phyloP scores from a whole-genome alignment of 2,329 filamentous ascomycete genomes.

The Penicillium sp. region DNA sequence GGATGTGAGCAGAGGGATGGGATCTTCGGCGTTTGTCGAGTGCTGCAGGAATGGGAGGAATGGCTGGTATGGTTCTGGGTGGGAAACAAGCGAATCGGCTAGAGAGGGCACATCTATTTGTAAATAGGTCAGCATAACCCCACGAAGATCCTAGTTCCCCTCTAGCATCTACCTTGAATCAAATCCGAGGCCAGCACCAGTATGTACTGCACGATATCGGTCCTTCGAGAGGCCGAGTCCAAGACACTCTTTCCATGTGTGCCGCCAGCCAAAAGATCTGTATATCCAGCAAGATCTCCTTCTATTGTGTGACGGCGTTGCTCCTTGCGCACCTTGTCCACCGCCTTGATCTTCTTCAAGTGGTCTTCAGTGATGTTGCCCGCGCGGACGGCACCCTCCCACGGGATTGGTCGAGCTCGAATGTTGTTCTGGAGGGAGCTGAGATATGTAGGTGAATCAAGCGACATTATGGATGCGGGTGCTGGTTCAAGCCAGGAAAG shows the following conservation, averaged over 20 bases:
- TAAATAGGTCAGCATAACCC: background rate
- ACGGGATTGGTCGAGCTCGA: slow-evolving; percentile 89
- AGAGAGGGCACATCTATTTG: slow-evolving; percentile 71
- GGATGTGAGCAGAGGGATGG: slow-evolving; percentile 84
- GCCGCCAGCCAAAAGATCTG: slow-evolving; percentile 71
- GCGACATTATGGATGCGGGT: slow-evolving; percentile 62
- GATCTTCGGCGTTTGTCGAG: slow-evolving; percentile 76
- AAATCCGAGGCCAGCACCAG: slow-evolving; percentile 84
- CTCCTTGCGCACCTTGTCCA: slow-evolving; percentile 94
- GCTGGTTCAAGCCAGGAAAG: slow-evolving; percentile 9
- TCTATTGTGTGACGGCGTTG: slow-evolving; percentile 80
- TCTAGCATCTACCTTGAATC: slow-evolving; percentile 63
- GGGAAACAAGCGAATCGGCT: slow-evolving; percentile 69
- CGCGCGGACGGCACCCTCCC: slow-evolving; percentile 92
- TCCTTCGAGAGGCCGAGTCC: slow-evolving; percentile 77
- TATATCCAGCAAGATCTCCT: slow-evolving; percentile 73
- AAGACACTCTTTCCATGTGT: slow-evolving; percentile 67
- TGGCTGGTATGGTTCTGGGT: slow-evolving; percentile 67
- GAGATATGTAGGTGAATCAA: slow-evolving; percentile 85
- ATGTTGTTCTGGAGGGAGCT: slow-evolving; percentile 94
- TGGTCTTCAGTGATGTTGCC: slow-evolving; percentile 92
- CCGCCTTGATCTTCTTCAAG: slow-evolving; percentile 89
- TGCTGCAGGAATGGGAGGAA: slow-evolving; percentile 82
- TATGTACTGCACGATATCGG: slow-evolving; percentile 92
- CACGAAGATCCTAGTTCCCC: background rate